phyloP scores from a whole-genome alignment of 768 basidiomycete genomes.

The Xanthoconium stramineum region DNA sequence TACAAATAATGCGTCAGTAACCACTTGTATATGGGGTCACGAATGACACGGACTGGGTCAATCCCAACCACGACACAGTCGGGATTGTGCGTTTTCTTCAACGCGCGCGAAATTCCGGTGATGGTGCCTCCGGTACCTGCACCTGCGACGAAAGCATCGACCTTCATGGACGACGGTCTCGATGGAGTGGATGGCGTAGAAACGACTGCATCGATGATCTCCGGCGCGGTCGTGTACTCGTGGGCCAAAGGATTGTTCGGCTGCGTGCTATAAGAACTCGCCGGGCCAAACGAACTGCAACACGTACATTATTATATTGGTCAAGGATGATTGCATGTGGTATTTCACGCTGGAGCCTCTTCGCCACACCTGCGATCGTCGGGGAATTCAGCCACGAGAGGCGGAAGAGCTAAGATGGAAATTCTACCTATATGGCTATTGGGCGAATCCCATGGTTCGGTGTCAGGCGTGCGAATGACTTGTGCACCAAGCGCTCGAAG shows the following conservation, averaged over 20 bases:
- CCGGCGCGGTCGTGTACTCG: conserved; percentile 85
- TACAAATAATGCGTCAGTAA: conserved; percentile 30
- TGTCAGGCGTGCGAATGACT: conserved; percentile 90
- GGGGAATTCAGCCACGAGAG: conserved; percentile 85
- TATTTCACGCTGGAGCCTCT: conserved; percentile 70
- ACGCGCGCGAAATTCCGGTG: conserved; percentile 77
- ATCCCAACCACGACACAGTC: conserved; percentile 76
- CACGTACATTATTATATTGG: conserved; percentile 77
- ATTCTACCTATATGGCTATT: conserved; percentile 89
- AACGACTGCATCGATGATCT: conserved; percentile 79
- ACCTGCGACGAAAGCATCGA: conserved; percentile 79
- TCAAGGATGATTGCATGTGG: conserved; percentile 88
- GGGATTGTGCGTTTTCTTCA: conserved; percentile 77
- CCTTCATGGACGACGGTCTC: conserved; percentile 64
- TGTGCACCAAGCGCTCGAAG: conserved; percentile 91
- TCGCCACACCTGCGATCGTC: conserved; percentile 84
- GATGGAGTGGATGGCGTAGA: conserved; percentile 58
- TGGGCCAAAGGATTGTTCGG: conserved; percentile 88
- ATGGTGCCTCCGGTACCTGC: conserved; percentile 96
- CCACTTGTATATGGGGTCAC: neutral
- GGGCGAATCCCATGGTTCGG: conserved; percentile 84
- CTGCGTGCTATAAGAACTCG: conserved; percentile 31
- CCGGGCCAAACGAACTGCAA: neutral
- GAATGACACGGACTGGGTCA: conserved; percentile 68
- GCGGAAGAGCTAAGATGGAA: conserved; percentile 26